A percentile compares a stretch with the other conserved stretches of the same genome.
These are phyloP conservation scores for Tricholoma hemisulphureum DNA, from an alignment of 768 basidiomycete genomes.

Conservation along the genomic window DNA sequence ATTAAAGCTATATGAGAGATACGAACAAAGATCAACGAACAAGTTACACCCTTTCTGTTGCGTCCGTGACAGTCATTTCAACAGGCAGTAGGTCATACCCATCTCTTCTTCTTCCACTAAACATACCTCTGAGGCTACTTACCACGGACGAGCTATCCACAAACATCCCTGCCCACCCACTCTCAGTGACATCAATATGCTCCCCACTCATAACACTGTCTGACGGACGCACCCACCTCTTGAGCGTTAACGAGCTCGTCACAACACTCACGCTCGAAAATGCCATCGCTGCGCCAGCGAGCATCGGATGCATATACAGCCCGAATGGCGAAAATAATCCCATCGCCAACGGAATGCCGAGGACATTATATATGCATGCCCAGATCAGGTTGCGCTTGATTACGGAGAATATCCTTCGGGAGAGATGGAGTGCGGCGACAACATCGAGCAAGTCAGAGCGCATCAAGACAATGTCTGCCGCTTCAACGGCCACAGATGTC, in stretches of 20 bases:
- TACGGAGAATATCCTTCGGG: slow-evolving; percentile 81
- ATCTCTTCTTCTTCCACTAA: slow-evolving; percentile 39
- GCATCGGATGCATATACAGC: slow-evolving; percentile 94
- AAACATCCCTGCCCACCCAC: slow-evolving; percentile 46
- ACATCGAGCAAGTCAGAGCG: slow-evolving; percentile 95
- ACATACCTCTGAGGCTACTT: slow-evolving; percentile 40
- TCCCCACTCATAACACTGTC: slow-evolving; percentile 71
- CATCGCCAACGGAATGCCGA: slow-evolving; percentile 98
- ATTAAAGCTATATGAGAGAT: background rate
- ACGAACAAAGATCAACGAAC: background rate
- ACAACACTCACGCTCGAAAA: slow-evolving; percentile 97
- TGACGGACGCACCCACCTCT: slow-evolving; percentile 75
- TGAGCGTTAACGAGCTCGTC: slow-evolving; percentile 80
- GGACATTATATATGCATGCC: slow-evolving; percentile 92
- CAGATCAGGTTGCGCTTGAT: slow-evolving; percentile 93
- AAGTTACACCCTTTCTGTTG: slow-evolving; percentile 5
- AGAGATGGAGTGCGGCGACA: slow-evolving; percentile 92
- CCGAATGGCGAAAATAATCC: slow-evolving; percentile 92
- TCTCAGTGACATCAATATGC: background rate
- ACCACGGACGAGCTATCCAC: slow-evolving; percentile 44
- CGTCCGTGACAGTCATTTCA: slow-evolving; percentile 47
- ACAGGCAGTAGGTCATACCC: slow-evolving; percentile 75
- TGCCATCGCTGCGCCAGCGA: slow-evolving; percentile 98
- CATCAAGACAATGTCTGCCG: slow-evolving; percentile 98
- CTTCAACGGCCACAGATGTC: slow-evolving; percentile 96